Evolutionary conservation across 352 stramenopile genomes (phyloP), one percentile per base, ranked within the genome.

Genomic region (Albugo laibachii): DNA sequence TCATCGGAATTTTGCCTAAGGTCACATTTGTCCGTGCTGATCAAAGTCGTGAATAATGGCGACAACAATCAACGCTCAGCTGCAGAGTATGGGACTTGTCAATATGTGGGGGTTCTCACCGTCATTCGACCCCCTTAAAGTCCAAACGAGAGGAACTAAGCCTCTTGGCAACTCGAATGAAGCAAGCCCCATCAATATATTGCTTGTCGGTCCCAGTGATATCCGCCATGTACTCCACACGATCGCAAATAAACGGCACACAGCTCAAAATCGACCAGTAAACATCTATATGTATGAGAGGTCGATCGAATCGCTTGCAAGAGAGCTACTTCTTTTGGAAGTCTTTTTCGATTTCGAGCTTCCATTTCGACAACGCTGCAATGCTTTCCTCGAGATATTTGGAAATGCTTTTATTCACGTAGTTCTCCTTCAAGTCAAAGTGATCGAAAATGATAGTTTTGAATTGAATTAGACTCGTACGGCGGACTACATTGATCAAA

Each of bases 341-440:
- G 68, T 96, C 41, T 67, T 83, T 5, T 58, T 80, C 16, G 85
- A 97, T 56, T 84, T 65, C 59, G 54, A 88, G 49, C 31, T 96
- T 20, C 86, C 92, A 0, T 58, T 97, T 20, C 72, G 82, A 34
- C 80, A 96, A 56, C 73, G 85, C 5, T 84, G 73, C 54, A 93
- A 83, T 44, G 53, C 68, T 18, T 95, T 93, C 47, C 65, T 97
- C 36, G 89, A 97, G 54, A 71, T 97, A 8, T 96, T 93, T 67
- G 89, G 92, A 10, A 97, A 97, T 52, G 55, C 66, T 13, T 59
- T 83, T 4, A 60, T 97, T 15, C 85, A 95, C 58, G 68, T 72
- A 48, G n/a, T 46, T 16, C 21, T 16, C 35, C 16, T 45, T 24
- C n/a, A 27, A 10, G 50, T 1, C 13, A 36, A 11, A 48, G 10